Conservation (phyloP, 148 eudicot species). For the Rhododendron williamsianum region DNA sequence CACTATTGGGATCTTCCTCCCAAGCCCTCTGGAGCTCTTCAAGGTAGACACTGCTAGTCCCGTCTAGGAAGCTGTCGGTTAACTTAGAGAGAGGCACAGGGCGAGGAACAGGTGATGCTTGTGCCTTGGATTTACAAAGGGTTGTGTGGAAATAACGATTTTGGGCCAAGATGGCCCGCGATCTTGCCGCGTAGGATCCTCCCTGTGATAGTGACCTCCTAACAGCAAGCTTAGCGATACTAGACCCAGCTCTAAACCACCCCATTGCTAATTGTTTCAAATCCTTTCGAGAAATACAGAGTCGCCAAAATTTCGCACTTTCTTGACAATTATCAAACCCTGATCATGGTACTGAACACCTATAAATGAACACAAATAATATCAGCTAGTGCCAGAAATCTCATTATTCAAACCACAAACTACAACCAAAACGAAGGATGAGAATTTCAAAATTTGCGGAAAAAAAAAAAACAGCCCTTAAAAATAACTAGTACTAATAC, state of each 20-base stretch:
- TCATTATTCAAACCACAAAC: background rate
- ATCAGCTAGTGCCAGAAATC: background rate
- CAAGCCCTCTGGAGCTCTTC: conserved; percentile 93
- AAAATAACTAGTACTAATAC: background rate
- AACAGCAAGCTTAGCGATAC: conserved; percentile 63
- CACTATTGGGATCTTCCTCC: conserved; percentile 91
- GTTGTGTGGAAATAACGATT: conserved; percentile 45
- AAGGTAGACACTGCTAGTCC: conserved; percentile 92
- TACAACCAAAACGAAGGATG: background rate
- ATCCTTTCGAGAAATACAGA: background rate
- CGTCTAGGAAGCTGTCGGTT: conserved; percentile 89
- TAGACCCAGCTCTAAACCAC: conserved; percentile 80
- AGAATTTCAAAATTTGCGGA: background rate
- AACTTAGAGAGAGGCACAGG: conserved; percentile 82
- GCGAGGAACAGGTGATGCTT: conserved; percentile 65
- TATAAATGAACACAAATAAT: background rate
- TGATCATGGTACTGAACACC: background rate
- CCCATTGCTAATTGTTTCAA: conserved; percentile 35
- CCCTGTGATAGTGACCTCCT: conserved; percentile 57
- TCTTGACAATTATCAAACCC: background rate
- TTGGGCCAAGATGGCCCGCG: conserved; percentile 32
- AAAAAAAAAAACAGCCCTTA: background rate
- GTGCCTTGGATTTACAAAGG: conserved; percentile 43
- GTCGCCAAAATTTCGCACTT: background rate
- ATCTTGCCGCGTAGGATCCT: conserved; percentile 42